Evolutionary conservation across 75 land plant genomes (phyloP), one percentile per base, ranked within the genome.

Genomic region (Gnetum montanum): DNA sequence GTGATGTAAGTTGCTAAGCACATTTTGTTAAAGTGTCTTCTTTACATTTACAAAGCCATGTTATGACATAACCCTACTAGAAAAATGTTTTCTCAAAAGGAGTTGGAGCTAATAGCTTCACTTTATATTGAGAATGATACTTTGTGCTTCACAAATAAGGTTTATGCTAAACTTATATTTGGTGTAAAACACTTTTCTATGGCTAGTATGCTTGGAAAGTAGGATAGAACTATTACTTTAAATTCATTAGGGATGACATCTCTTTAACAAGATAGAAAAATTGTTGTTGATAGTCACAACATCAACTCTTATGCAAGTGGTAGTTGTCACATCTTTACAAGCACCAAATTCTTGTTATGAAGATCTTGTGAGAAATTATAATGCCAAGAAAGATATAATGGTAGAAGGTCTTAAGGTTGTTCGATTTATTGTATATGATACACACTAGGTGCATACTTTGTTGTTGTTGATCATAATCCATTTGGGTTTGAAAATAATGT

Each of bases 21-120:
- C n/a, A n/a, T n/a, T n/a, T n/a, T n/a, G n/a, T n/a, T n/a, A n/a
- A n/a, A n/a, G n/a, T n/a, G n/a, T n/a, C n/a, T n/a, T n/a, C n/a
- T n/a, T n/a, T n/a, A n/a, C n/a, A n/a, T n/a, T n/a, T n/a, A n/a
- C n/a, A n/a, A n/a, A n/a, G n/a, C n/a, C n/a, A n/a, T n/a, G n/a
- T n/a, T n/a, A n/a, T n/a, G n/a, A 19, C 99, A 95, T 59, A 95
- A 95, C 31, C 99, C 98, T 6, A 95, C 99, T 27, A 96, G 99
- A 23, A 95, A 95, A 49, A 88, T 95, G 79, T 90, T 95, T 56
- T 83, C 92, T 11, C 63, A 81, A 44, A 74, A 78, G 57, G 99
- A 95, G 64, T 74, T 90, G 18, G 80, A 95, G 28, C 63, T 66
- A 3, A 95, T 95, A 62, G 96, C 99, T 16, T 72, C 83, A 24